Evolutionary conservation across 1,139 yeast genomes (phyloP), one percentile per base, ranked within the genome.

Genomic region (Starmera stellimalicola): DNA sequence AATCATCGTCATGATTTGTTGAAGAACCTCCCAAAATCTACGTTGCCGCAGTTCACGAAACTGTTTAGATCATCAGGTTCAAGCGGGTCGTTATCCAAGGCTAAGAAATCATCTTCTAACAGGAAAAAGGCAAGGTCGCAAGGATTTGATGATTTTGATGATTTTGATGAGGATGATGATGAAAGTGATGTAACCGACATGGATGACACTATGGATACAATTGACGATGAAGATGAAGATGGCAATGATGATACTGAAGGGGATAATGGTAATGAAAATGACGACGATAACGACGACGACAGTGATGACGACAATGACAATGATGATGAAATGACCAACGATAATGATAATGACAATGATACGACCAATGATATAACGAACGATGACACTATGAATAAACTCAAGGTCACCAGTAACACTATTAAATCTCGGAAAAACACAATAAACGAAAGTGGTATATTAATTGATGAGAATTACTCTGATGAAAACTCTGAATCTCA

Each of bases 381-480:
- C n/a, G n/a, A n/a, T n/a, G n/a, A n/a, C n/a, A n/a, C n/a, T n/a
- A n/a, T n/a, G n/a, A n/a, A n/a, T n/a, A n/a, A n/a, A n/a, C n/a
- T n/a, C n/a, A n/a, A n/a, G n/a, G n/a, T n/a, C n/a, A n/a, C n/a
- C n/a, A n/a, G n/a, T n/a, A n/a, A n/a, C n/a, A n/a, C n/a, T n/a
- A n/a, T n/a, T n/a, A n/a, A n/a, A n/a, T n/a, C n/a, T n/a, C 36
- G 41, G 26, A 23, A n/a, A 26, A 26, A 26, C 16, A 17, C 20
- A 27, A 27, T 32, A 7, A 32, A 34, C 7, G 37, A 40, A 16
- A 44, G 41, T 28, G 52, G 50, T 0, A 48, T 49, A 12, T 31
- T 48, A 2, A 42, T 49, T 14, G 45, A 45, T 16, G 47, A 46
- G 32, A 42, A 47, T 29, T 47, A 42, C 29, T 42, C 50, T 4